phyloP scores from a whole-genome alignment of 23 red algal genomes.

The Cyanidioschyzon merolae region DNA sequence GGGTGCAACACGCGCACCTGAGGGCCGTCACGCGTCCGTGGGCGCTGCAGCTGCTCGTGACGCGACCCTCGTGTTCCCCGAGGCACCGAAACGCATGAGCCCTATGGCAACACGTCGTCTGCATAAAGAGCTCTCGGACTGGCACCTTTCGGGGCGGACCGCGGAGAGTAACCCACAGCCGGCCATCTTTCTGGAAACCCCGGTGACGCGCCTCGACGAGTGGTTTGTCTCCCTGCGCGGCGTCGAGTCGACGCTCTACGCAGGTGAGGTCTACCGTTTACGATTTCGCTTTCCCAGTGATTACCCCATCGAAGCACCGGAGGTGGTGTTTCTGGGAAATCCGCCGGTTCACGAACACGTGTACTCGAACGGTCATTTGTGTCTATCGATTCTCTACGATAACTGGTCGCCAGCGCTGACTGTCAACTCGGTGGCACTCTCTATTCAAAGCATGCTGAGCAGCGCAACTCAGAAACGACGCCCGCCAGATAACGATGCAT shows the following conservation, averaged over 20 bases:
- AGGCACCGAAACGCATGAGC: conserved; percentile 12
- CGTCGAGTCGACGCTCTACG: conserved; percentile 18
- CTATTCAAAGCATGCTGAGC: conserved; percentile 17
- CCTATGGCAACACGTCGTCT: neutral
- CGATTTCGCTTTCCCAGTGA: conserved; percentile 16
- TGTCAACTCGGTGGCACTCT: conserved; percentile 16
- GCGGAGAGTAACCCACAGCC: neutral
- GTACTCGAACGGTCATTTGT: conserved; percentile 18
- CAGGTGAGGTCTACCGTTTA: neutral
- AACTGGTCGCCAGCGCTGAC: conserved; percentile 19
- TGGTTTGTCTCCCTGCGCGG: conserved; percentile 9
- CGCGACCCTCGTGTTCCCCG: neutral
- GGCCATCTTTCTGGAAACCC: neutral
- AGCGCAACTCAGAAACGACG: conserved; percentile 25
- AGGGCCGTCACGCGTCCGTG: neutral
- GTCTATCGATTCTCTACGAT: conserved; percentile 13
- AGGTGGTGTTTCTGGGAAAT: conserved; percentile 9
- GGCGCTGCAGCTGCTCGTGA: neutral
- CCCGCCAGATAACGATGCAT: conserved; percentile 25
- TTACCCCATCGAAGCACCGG: conserved; percentile 6
- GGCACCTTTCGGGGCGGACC: conserved; percentile 1
- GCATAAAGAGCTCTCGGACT: conserved; percentile 14
- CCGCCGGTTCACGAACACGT: conserved; percentile 16
- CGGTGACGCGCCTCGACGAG: conserved; percentile 9
- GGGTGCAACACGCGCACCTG: neutral